Conservation (phyloP, 768 basidiomycete genomes). For the Lanmaoa rubissima region DNA sequence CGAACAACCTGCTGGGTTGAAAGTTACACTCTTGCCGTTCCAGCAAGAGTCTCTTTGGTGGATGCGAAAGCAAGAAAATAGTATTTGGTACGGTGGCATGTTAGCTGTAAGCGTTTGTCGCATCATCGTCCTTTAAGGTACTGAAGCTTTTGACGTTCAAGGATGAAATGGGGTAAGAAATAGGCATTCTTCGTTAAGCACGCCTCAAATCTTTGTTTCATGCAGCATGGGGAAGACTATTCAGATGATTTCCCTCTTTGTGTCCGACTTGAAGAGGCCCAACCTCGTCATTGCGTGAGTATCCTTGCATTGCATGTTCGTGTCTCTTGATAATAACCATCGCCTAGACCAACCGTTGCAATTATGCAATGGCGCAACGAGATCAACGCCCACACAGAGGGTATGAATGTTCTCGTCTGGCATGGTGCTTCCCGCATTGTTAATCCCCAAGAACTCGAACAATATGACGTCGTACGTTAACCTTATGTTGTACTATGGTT, state of each 20-base stretch:
- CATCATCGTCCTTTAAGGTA: neutral
- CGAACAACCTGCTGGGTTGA: constrained; percentile 79
- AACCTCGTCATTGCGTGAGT: constrained; percentile 91
- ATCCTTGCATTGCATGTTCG: neutral
- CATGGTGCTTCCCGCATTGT: constrained; percentile 78
- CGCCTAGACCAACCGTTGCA: constrained; percentile 46
- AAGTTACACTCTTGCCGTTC: constrained; percentile 86
- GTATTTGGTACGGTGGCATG: constrained; percentile 89
- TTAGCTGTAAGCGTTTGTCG: constrained; percentile 61
- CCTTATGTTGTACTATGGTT: neutral
- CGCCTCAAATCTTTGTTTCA: constrained; percentile 11
- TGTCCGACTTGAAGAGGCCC: constrained; percentile 73
- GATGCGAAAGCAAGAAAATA: constrained; percentile 93
- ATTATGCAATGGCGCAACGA: constrained; percentile 91
- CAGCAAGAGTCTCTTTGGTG: constrained; percentile 93
- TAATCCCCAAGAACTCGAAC: constrained; percentile 64
- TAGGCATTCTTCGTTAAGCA: neutral
- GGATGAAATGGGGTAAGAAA: constrained; percentile 88
- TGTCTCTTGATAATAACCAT: neutral
- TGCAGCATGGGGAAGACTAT: constrained; percentile 92
- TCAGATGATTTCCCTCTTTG: constrained; percentile 88
- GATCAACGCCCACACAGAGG: constrained; percentile 80
- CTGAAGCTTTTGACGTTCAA: constrained; percentile 28
- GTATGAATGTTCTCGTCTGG: constrained; percentile 88
- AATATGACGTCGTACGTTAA: constrained; percentile 78